Base-by-base conservation (phyloP, 257 asterid species). In the Cynanchum wilfordii region DNA sequence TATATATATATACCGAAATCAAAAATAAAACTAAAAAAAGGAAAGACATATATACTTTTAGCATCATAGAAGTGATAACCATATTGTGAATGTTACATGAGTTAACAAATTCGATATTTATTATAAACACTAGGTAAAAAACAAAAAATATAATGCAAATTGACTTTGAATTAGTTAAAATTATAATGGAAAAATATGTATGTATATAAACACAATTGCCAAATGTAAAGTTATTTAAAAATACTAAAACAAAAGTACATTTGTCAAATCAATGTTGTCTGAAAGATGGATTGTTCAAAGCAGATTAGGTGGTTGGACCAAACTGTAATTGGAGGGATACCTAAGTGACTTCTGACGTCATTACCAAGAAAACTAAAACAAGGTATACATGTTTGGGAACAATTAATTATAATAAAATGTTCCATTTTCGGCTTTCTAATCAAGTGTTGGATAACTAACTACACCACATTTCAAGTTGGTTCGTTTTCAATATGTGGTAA, bases 291-390 rank as follows among this genome's bases (percentile, higher is more conserved):
- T 36, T 60, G 67, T 29, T 60, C 67, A 60, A 60, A 60, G 67
- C 44, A 7, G 68, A 19, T 63, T 63, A 30, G 68, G 49, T 63
- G 16, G 49, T 63, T 38, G 44, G 68, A 52, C 56, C 67, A 63
- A 30, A 30, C 68, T 7, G 68, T 63, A 33, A 63, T 63, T 63
- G 68, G 68, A 36, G 16, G 3, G 68, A 17, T 38, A 45, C 68
- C 68, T 63, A 63, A 30, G 68, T 63, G 68, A 63, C 49, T 63
- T 63, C 68, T 36, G 68, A 63, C 17, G 68, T 63, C 68, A 63
- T 33, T 63, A 36, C 49, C 27, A 19, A 47, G 38, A 63, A 63
- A 15, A 13, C 17, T 13, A 50, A 13, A 49, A 49, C 19, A 52
- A 52, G n/a, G 11, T 1, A n/a, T n/a, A n/a, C 4, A 52, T 52